Percentiles rank a stretch among this genome's conserved stretches.
phyloP scores from a whole-genome alignment of 164 flowering plant genomes.

The Berberis thunbergii region DNA sequence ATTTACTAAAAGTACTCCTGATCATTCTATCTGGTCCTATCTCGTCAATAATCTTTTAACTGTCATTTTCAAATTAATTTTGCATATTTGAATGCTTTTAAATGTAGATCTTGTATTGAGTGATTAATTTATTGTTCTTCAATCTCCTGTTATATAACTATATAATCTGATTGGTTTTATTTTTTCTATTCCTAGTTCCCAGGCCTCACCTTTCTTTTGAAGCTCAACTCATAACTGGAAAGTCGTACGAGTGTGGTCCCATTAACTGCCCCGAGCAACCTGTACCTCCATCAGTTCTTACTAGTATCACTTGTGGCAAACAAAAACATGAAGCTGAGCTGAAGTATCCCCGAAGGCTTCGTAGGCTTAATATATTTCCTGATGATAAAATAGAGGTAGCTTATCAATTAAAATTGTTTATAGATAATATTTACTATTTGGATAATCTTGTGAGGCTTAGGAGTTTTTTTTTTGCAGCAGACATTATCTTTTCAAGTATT shows the following conservation, averaged over 20 bases:
- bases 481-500: slow-evolving; percentile 2
- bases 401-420: not conserved
- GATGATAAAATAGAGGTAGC: slow-evolving; percentile 73
- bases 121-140: not conserved
- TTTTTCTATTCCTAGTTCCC: slow-evolving; percentile 41
- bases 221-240: slow-evolving; percentile 91
- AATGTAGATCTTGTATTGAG: too few species aligned
- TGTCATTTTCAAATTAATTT: too few species aligned
- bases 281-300: slow-evolving; percentile 33
- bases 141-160: not conserved
- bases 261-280: slow-evolving; percentile 76
- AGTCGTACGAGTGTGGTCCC: slow-evolving; percentile 70
- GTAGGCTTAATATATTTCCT: slow-evolving; percentile 85
- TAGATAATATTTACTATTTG: not conserved
- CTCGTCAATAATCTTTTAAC: too few species aligned
- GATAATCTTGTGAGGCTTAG: not conserved
- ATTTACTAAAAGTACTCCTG: too few species aligned
- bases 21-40: too few species aligned
- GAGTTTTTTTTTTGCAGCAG: not conserved
- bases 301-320: slow-evolving; percentile 48
- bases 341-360: slow-evolving; percentile 83
- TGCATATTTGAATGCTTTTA: too few species aligned
- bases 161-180: not conserved
- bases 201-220: slow-evolving; percentile 93
- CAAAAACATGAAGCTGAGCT: slow-evolving; percentile 82